Conservation (phyloP, 108 stramenopile genomes). For the Cyclostephanos tholiformis region DNA sequence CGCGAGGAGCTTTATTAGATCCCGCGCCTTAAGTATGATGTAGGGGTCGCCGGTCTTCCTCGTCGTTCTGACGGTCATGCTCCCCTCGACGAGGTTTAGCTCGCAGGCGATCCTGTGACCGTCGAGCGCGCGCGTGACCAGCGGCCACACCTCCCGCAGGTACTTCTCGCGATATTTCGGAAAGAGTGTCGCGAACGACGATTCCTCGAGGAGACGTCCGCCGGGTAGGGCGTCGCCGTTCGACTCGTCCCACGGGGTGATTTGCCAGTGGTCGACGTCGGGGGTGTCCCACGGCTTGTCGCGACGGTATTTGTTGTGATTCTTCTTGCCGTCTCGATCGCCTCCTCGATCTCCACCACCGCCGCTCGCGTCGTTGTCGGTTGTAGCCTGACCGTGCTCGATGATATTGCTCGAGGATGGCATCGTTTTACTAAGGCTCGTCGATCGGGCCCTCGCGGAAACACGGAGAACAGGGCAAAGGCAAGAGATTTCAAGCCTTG, state of each 20-base stretch:
- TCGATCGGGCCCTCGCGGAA: no score
- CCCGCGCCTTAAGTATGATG: conserved; percentile 96
- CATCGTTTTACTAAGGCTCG: background rate
- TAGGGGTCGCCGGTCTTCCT: conserved; percentile 94
- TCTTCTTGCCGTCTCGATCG: conserved; percentile 53
- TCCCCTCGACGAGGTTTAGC: conserved; percentile 94
- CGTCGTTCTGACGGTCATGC: conserved; percentile 98
- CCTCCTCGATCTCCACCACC: background rate
- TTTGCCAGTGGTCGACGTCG: conserved; percentile 97
- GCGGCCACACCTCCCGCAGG: conserved; percentile 96
- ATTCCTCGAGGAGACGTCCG: conserved; percentile 93
- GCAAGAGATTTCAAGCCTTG: no score
- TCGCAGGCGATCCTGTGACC: conserved; percentile 75
- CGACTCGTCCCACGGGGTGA: conserved; percentile 68
- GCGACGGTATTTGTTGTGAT: conserved; percentile 94
- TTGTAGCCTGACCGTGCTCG: conserved; percentile 1
- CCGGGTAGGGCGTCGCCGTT: conserved; percentile 67
- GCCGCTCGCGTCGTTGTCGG: background rate
- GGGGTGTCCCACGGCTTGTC: conserved; percentile 99
- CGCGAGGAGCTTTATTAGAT: conserved; percentile 96
- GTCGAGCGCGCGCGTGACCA: conserved; percentile 93
- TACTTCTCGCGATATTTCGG: conserved; percentile 99
- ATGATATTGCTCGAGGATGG: conserved; percentile 11
- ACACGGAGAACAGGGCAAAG: no score
- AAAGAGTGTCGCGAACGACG: conserved; percentile 98